Conservation (phyloP, 116 monocot species). For the Trichopus zeylanicus region DNA sequence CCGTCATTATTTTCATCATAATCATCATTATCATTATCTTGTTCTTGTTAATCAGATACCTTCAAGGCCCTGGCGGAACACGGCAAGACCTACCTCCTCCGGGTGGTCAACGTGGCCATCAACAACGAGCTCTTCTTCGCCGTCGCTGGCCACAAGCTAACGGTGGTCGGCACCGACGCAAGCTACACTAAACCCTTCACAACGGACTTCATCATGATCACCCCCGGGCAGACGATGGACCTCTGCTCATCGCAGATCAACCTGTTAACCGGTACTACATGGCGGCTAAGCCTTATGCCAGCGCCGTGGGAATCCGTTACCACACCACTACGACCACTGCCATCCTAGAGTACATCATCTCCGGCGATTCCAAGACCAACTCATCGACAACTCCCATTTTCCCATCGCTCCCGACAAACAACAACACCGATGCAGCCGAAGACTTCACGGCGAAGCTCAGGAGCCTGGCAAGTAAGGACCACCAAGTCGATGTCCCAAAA, state of each 20-base stretch:
- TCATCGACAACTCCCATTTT: constrained; percentile 2
- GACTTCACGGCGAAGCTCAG: constrained; percentile 9
- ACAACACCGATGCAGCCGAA: constrained; percentile 9
- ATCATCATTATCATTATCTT: background rate
- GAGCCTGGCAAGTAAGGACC: constrained; percentile 10
- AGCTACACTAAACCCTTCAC: constrained; percentile 36
- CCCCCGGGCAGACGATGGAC: constrained; percentile 50
- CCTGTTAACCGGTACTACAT: constrained; percentile 25
- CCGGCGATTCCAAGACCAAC: background rate
- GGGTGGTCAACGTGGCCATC: constrained; percentile 34
- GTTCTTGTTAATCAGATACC: constrained; percentile 6
- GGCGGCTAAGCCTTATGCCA: constrained; percentile 17
- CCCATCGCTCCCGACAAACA: constrained; percentile 4
- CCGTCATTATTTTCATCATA: background rate
- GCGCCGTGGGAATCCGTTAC: constrained; percentile 6
- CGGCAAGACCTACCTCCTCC: constrained; percentile 45
- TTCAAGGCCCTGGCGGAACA: constrained; percentile 19
- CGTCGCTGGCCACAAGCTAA: constrained; percentile 30
- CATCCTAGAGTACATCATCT: constrained; percentile 1
- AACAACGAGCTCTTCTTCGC: constrained; percentile 36
- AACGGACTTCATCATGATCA: constrained; percentile 31
- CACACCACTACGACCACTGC: constrained; percentile 24
- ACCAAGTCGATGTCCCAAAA: constrained; percentile 17
- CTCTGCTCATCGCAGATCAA: constrained; percentile 2
- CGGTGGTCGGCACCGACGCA: constrained; percentile 36